Base-by-base conservation (phyloP, 2,329 filamentous ascomycete species). In the Sclerotinia borealis region DNA sequence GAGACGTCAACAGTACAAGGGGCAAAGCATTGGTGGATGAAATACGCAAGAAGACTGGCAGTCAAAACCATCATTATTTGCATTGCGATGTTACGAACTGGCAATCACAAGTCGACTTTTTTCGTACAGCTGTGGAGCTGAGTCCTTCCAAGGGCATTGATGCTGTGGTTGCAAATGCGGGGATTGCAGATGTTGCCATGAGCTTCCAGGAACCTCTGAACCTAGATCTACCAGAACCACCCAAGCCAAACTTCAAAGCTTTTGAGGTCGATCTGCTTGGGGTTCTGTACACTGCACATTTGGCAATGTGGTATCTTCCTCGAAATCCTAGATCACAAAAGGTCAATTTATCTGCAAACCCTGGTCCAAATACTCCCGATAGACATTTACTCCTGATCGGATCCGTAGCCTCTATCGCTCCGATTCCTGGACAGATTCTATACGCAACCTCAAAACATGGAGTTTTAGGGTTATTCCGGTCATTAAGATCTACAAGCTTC, bases 401-500 rank as follows among this genome's bases (percentile, higher is more conserved):
- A 45, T 88, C 85, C 11, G 76, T 89, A 39, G 86, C 87, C 0
- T 83, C 83, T 13, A 64, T 85, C 4, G 60, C 70, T n/a, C 75
- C 79, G 4, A 71, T 83, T 36, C 74, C 80, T 2, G 75, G 76
- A 47, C 75, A 79, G 66, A 69, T 76, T 7, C 80, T 85, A 63
- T 90, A 90, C 73, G 79, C 79, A 29, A 78, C 82, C 37, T 80
- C 84, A 50, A 90, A 90, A 72, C 87, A 90, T 74, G 87, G 80
- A 25, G 81, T 90, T 0, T 78, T 87, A 13, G 88, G 87, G 0
- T 76, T 89, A 39, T 89, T 87, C 73, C 80, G 87, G 49, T 78
- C 79, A 7, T 75, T 90, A 51, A 79, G 86, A 19, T 72, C 77
- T 4, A 81, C 80, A 0, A 77, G 80, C 2, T 78, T 79, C 61